phyloP scores from a whole-genome alignment of 495 filamentous ascomycete species.

The Podospora pseudocomata region DNA sequence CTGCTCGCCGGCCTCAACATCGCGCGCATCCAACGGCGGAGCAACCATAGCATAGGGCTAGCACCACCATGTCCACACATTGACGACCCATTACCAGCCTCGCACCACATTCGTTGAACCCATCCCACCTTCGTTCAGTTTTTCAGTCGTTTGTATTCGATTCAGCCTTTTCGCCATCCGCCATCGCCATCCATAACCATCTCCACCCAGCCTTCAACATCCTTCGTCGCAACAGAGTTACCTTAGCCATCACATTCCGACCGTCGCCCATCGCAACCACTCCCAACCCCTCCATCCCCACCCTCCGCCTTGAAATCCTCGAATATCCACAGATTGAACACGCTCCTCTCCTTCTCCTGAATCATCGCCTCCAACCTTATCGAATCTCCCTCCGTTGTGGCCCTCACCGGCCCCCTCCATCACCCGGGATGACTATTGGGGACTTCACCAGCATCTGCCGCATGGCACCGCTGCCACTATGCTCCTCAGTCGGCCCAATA shows the following conservation, averaged over 20 bases:
- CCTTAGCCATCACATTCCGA: background rate
- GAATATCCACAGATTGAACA: background rate
- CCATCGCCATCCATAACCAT: background rate
- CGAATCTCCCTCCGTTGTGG: background rate
- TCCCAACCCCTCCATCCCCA: background rate
- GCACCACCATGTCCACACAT: constrained; percentile 4
- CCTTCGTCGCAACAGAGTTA: too few species aligned
- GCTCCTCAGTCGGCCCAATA: constrained; percentile 69
- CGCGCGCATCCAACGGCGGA: constrained; percentile 25
- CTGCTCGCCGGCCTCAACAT: constrained; percentile 16
- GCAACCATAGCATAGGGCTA: constrained; percentile 27
- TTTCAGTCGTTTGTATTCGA: background rate
- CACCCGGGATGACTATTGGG: constrained; percentile 74
- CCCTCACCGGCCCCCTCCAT: constrained; percentile 14
- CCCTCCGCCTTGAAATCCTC: background rate
- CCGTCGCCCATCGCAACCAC: constrained; percentile 11
- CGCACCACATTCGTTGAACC: constrained; percentile 10
- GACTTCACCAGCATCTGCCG: constrained; percentile 84
- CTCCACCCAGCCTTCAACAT: background rate
- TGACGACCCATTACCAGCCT: background rate
- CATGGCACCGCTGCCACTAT: constrained; percentile 81
- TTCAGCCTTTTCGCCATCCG: background rate
- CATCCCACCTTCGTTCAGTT: constrained; percentile 2
- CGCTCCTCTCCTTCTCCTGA: background rate
- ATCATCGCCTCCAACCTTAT: background rate